Percentiles rank a stretch among this genome's conserved stretches.
phyloP scores from a whole-genome alignment of 768 basidiomycete species.

The Tylopilus vinaceipallidus region DNA sequence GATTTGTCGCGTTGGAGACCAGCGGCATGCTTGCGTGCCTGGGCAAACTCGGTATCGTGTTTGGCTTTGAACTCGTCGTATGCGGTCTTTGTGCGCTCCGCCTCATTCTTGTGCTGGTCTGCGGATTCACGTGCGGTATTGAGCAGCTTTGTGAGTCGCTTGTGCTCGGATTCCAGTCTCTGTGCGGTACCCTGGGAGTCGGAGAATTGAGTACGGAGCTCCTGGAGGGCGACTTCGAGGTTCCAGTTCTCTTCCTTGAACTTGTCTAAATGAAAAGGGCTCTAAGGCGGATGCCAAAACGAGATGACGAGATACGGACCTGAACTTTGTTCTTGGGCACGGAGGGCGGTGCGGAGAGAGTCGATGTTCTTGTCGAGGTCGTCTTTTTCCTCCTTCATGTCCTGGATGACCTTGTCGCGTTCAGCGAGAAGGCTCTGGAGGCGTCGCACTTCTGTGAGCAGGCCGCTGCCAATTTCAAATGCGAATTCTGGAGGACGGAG shows the following conservation, averaged over 20 bases:
- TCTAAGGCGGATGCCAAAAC: background rate
- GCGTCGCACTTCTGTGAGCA: conserved; percentile 88
- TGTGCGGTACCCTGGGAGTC: conserved; percentile 63
- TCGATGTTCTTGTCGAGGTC: conserved; percentile 81
- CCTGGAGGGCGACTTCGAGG: conserved; percentile 89
- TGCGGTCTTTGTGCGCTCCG: conserved; percentile 61
- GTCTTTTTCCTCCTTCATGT: conserved; percentile 90
- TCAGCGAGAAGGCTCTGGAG: conserved; percentile 89
- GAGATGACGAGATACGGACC: conserved; percentile 44
- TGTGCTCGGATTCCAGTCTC: conserved; percentile 79
- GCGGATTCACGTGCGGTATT: conserved; percentile 67
- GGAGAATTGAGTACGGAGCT: conserved; percentile 67
- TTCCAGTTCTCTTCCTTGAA: conserved; percentile 99
- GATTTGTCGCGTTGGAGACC: conserved; percentile 89
- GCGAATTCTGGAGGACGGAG: conserved; percentile 74
- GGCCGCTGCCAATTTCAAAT: conserved; percentile 93
- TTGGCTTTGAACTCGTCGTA: conserved; percentile 80
- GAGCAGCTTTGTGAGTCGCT: conserved; percentile 75
- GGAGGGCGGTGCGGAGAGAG: conserved; percentile 66
- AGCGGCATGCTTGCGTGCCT: conserved; percentile 83
- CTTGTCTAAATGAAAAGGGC: conserved; percentile 55
- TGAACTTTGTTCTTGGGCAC: conserved; percentile 75
- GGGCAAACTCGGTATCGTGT: conserved; percentile 94
- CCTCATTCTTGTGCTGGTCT: conserved; percentile 86
- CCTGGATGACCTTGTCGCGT: conserved; percentile 89